Evolutionary conservation across 2,329 filamentous ascomycete genomes (phyloP).

Genomic region (Huntiella abstrusa): DNA sequence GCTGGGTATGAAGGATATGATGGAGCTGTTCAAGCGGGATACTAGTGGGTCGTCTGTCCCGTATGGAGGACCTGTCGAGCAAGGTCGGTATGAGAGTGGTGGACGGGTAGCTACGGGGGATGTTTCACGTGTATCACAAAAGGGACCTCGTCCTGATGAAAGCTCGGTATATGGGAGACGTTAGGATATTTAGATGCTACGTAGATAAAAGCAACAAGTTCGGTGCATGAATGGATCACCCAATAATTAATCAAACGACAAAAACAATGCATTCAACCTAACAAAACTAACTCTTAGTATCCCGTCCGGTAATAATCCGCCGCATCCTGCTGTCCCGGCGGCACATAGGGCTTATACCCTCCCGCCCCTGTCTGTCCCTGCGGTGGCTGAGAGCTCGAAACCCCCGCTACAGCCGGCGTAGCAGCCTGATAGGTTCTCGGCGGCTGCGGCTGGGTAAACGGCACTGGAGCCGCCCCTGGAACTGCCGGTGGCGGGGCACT

Average conservation of each 20-base stretch:
- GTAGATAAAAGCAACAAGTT: not conserved
- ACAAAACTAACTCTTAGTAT: constrained; percentile 1
- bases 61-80: constrained; percentile 5
- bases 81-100: not conserved
- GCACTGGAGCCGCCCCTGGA: not conserved
- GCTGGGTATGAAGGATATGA: constrained; percentile 79
- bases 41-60: constrained; percentile 1
- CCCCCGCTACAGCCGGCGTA: constrained; percentile 13
- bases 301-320: constrained; percentile 34
- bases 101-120: no score
- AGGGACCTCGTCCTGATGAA: constrained; percentile 13
- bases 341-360: constrained; percentile 44
- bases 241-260: no score
- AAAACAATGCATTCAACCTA: no score
- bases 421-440: constrained; percentile 10
- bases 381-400: constrained; percentile 23
- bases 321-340: constrained; percentile 31
- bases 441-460: constrained; percentile 13
- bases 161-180: constrained; percentile 23
- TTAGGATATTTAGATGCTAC: constrained; percentile 19
- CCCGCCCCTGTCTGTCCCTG: not conserved
- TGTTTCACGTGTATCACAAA: not conserved
- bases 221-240: not conserved
- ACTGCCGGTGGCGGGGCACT: not conserved
- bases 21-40: constrained; percentile 60